phyloP scores from a whole-genome alignment of 2,329 filamentous ascomycete genomes.

The Trichoderma simmonsii region DNA sequence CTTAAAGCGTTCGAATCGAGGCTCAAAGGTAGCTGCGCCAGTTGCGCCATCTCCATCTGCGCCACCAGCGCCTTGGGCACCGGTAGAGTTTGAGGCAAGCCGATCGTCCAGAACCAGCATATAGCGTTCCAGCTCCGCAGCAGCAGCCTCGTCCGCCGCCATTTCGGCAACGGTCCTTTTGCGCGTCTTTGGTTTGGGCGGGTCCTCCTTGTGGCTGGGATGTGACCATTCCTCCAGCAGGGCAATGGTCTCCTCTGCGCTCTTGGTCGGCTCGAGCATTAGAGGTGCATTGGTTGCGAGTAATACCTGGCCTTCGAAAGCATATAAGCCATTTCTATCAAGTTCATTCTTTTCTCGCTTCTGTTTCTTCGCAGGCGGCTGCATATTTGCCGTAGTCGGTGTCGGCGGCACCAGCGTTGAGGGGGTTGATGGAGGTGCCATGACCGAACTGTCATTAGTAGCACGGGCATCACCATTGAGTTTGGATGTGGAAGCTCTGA shows the following conservation, averaged over 20 bases:
- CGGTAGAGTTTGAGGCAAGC: constrained; percentile 58
- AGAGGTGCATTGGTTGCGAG: constrained; percentile 71
- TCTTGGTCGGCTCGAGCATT: constrained; percentile 72
- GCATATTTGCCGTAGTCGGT: constrained; percentile 57
- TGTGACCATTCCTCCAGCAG: constrained; percentile 71
- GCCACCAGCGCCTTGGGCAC: constrained; percentile 54
- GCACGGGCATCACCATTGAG: constrained; percentile 34
- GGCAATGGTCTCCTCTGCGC: constrained; percentile 63
- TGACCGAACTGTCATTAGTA: constrained; percentile 37
- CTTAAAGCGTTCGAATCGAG: constrained; percentile 88
- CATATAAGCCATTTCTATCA: constrained; percentile 68
- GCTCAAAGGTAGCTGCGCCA: constrained; percentile 72
- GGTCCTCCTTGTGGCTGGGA: constrained; percentile 70
- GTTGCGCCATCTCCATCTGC: constrained; percentile 71
- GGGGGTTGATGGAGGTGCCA: constrained; percentile 66
- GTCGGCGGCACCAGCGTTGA: constrained; percentile 58
- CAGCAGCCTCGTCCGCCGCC: constrained; percentile 88
- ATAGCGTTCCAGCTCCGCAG: constrained; percentile 83
- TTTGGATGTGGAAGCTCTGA: constrained; percentile 71
- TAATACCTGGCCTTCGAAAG: constrained; percentile 73
- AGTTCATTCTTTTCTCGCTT: constrained; percentile 74
- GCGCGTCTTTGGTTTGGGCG: constrained; percentile 80
- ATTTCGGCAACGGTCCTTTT: constrained; percentile 94
- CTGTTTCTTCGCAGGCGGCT: constrained; percentile 61
- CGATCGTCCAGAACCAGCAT: constrained; percentile 92